Base-by-base conservation (phyloP, 2,329 filamentous ascomycete genomes). In the Aspergillaceae sp. region DNA sequence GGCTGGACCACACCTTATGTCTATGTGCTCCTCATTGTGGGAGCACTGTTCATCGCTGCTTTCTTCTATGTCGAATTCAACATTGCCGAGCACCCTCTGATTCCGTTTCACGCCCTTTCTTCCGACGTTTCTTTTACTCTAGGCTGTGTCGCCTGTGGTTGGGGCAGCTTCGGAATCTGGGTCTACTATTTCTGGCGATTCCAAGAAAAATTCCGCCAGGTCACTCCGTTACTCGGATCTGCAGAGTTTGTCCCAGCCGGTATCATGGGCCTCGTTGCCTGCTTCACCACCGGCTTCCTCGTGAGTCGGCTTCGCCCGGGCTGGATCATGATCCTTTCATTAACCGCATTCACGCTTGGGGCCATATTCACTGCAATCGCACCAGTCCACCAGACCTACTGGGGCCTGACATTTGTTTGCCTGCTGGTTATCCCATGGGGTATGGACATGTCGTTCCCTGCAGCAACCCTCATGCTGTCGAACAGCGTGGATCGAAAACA, bases 401-500 rank as follows among this genome's bases (percentile, higher is more conserved):
- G 83, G 83, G 70, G 68, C 11, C 76, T 83, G 50, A 70, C 75
- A 0, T 86, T 86, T 56, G 71, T 82, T 7, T 71, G 71, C 3
- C 68, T 78, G 4, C 27, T 84, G 3, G 56, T 85, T 40, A 79
- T 78, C 62, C 75, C 78, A 0, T 81, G 75, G 54, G 79, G 80
- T 2, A 81, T 84, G 75, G 80, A 86, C 58, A 83, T 83, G 73
- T 78, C 72, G 2, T 83, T 83, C 53, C 82, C 82, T 0, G 76
- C 80, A 0, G 79, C 77, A 0, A 82, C 74, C 0, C 58, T 84
- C 8, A 73, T 84, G 29, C 66, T 86, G 7, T 78, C 74, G 29
- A 75, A 83, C 51, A 66, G 66, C 2, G 67, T 75, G 26, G 52
- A 62, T 7, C 64, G 66, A 32, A 62, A 73, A 43, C 68, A 74